These are phyloP conservation scores for Salinomyces thailandicus DNA, from an alignment of 2,329 filamentous ascomycete genomes.

Conservation along the genomic window DNA sequence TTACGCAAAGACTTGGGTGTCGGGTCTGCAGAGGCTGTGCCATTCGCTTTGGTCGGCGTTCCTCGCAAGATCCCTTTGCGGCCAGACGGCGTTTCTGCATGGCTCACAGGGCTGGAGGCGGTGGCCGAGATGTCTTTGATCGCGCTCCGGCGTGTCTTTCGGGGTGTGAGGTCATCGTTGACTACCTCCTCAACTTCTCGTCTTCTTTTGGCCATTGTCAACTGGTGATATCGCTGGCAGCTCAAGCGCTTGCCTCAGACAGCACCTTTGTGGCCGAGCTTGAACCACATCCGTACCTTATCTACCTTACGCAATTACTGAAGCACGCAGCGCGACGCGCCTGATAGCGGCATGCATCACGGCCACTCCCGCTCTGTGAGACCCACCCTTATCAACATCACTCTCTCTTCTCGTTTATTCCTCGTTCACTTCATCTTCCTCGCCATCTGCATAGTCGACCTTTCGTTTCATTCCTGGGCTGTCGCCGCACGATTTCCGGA, in stretches of 20 bases:
- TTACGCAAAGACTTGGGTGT: conserved; percentile 37
- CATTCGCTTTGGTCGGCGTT: conserved; percentile 20
- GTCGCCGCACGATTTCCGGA: no score
- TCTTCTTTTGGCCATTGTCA: conserved; percentile 17
- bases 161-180: conserved; percentile 17
- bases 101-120: conserved; percentile 8
- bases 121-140: conserved; percentile 5
- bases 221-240: neutral
- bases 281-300: no score
- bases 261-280: no score
- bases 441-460: no score
- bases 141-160: conserved; percentile 15
- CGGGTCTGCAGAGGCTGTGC: conserved; percentile 14
- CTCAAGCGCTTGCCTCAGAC: no score
- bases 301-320: no score
- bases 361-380: neutral
- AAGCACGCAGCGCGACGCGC: neutral
- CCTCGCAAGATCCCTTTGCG: conserved; percentile 24
- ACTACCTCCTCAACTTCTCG: conserved; percentile 9
- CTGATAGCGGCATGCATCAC: neutral
- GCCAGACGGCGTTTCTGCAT: conserved; percentile 22
- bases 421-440: no score
- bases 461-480: no score
- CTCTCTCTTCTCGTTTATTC: neutral
- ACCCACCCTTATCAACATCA: neutral